Evolutionary conservation across 345 rosid genomes (phyloP).

Genomic region (Angophora floribunda): DNA sequence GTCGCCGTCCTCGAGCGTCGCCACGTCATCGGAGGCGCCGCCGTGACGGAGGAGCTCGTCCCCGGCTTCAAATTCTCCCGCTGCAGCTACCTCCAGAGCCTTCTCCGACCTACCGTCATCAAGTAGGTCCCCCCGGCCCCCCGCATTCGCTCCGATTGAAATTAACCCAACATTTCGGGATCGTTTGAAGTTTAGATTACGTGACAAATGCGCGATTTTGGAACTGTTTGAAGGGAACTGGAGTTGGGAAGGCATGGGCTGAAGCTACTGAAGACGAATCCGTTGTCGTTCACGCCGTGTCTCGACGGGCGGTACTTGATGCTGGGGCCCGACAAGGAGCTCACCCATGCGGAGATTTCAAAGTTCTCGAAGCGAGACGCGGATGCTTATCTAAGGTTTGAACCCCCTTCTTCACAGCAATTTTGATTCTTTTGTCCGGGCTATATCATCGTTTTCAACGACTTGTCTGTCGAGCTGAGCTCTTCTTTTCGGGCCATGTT

Average conservation of each 20-base stretch:
- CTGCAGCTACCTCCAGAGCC: conserved; percentile 88
- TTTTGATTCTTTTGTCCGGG: not conserved
- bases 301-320: conserved; percentile 80
- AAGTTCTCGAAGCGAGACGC: conserved; percentile 80
- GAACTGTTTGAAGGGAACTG: conserved; percentile 40
- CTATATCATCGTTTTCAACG: not conserved
- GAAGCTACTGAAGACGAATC: conserved; percentile 68
- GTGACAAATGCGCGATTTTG: not conserved
- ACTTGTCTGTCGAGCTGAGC: not conserved
- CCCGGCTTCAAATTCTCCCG: conserved; percentile 87
- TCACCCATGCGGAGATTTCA: conserved; percentile 68
- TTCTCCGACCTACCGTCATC: conserved; percentile 67
- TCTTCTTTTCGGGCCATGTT: no score
- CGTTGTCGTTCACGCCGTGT: conserved; percentile 91
- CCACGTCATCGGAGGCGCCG: conserved; percentile 79
- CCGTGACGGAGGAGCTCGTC: conserved; percentile 80
- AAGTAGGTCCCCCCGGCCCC: conserved; percentile 15
- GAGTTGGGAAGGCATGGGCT: conserved; percentile 70
- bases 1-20: conserved; percentile 86
- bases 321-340: conserved; percentile 47
- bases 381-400: conserved; percentile 60
- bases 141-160: not conserved
- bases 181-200: not conserved
- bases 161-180: not conserved
- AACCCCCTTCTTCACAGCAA: not conserved